These are phyloP conservation scores for Rhizoclosmatium globosum DNA, from an alignment of 192 early-diverging fungal species.

Conservation along the genomic window DNA sequence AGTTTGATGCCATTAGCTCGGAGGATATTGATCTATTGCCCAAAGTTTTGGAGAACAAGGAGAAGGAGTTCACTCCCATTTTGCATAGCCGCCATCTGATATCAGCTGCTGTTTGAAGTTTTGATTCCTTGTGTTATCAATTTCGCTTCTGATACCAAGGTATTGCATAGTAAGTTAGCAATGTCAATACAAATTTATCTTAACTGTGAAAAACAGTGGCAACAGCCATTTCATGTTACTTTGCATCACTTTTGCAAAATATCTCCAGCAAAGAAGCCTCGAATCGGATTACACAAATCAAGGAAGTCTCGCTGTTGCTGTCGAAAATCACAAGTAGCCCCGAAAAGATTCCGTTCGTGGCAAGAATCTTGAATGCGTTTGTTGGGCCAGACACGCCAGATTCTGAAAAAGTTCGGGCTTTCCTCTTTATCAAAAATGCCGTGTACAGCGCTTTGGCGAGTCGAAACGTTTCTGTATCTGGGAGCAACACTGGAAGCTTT, in stretches of 20 bases:
- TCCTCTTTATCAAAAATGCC: constrained; percentile 41
- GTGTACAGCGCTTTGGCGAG: constrained; percentile 2
- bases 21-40: constrained; percentile 29
- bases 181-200: not conserved
- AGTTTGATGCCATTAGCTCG: constrained; percentile 26
- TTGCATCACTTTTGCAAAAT: constrained; percentile 37
- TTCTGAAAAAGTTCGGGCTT: constrained; percentile 39
- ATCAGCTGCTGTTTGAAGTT: constrained; percentile 45
- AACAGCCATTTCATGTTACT: constrained; percentile 17
- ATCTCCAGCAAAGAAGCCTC: constrained; percentile 36
- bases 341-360: constrained; percentile 45
- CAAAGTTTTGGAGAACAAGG: constrained; percentile 7
- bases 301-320: constrained; percentile 43
- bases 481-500: not conserved
- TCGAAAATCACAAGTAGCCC: constrained; percentile 14
- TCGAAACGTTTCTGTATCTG: not conserved
- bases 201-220: constrained; percentile 16
- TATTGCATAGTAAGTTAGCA: constrained; percentile 37
- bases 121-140: constrained; percentile 39
- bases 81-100: constrained; percentile 50
- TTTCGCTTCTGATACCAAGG: constrained; percentile 30
- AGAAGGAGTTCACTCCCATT: constrained; percentile 27
- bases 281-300: constrained; percentile 25
- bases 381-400: constrained; percentile 41
- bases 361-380: constrained; percentile 43